Evolutionary conservation across 768 basidiomycete species (phyloP).

Genomic region (Dentipellis sp.): DNA sequence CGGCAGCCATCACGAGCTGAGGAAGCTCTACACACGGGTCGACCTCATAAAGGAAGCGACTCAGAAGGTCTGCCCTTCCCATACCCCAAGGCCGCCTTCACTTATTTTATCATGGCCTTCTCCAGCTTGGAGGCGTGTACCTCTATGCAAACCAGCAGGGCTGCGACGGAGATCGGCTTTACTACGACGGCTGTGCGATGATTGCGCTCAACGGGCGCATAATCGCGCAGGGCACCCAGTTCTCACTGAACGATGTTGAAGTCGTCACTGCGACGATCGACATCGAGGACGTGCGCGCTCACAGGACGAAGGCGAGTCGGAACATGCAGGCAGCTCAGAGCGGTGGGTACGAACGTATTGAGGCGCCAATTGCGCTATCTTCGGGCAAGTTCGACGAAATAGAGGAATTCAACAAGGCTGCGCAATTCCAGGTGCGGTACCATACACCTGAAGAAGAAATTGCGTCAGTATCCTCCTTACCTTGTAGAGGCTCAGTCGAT

Average conservation of each 20-base stretch:
- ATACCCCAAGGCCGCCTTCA: background rate
- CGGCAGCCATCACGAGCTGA: constrained; percentile 95
- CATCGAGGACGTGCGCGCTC: constrained; percentile 91
- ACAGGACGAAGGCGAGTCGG: constrained; percentile 75
- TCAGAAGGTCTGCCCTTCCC: constrained; percentile 51
- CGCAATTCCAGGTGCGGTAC: constrained; percentile 47
- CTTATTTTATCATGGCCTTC: background rate
- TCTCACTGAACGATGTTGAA: constrained; percentile 92
- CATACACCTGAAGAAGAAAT: constrained; percentile 95
- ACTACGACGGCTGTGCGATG: constrained; percentile 96
- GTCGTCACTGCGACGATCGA: constrained; percentile 94
- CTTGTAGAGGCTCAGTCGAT: background rate
- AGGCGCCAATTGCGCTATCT: constrained; percentile 73
- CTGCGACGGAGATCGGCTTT: constrained; percentile 95
- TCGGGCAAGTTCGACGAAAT: constrained; percentile 64
- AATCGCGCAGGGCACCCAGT: constrained; percentile 93
- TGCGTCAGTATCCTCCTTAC: constrained; percentile 53
- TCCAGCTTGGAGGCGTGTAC: constrained; percentile 89
- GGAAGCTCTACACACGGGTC: constrained; percentile 87
- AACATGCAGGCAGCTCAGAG: constrained; percentile 82
- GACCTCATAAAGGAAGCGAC: constrained; percentile 98
- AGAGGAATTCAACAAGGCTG: constrained; percentile 18
- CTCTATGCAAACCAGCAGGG: constrained; percentile 99
- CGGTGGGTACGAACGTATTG: constrained; percentile 71
- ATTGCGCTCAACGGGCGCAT: constrained; percentile 92